Percentiles rank a stretch among this genome's conserved stretches.
phyloP scores from a whole-genome alignment of 2,329 filamentous ascomycete genomes.

The Calonectria hongkongensis region DNA sequence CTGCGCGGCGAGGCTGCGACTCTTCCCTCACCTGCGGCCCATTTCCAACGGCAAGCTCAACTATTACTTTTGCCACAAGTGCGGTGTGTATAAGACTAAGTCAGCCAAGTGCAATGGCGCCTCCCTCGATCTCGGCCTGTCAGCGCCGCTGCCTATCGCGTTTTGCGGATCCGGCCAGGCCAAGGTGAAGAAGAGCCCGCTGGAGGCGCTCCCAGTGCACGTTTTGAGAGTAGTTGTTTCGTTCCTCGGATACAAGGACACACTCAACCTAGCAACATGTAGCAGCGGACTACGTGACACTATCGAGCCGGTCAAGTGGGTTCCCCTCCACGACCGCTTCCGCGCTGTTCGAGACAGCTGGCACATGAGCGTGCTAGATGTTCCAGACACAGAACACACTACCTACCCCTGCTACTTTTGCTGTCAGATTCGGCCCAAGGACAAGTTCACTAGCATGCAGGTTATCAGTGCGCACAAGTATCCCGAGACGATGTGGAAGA shows the following conservation, averaged over 20 bases:
- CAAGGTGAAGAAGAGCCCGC: background rate
- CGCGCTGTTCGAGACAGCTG: constrained; percentile 41
- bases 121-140: background rate
- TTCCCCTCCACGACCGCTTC: constrained; percentile 40
- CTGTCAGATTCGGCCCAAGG: constrained; percentile 29
- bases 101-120: constrained; percentile 41
- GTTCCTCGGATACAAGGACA: constrained; percentile 35
- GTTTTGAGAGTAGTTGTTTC: constrained; percentile 40
- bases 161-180: background rate
- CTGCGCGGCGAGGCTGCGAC: constrained; percentile 39
- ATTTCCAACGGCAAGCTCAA: constrained; percentile 33
- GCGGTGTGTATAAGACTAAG: constrained; percentile 39
- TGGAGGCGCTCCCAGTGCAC: constrained; percentile 41
- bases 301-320: constrained; percentile 39
- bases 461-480: background rate
- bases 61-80: constrained; percentile 52
- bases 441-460: constrained; percentile 35
- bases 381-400: background rate
- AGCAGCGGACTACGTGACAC: constrained; percentile 34
- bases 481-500: constrained; percentile 41
- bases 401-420: constrained; percentile 47
- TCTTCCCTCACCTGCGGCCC: constrained; percentile 27
- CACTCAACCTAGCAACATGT: constrained; percentile 26
- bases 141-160: background rate
- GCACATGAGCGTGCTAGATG: background rate